Base-by-base conservation (phyloP, 2,329 filamentous ascomycete genomes). In the Teratosphaeriaceae sp. region DNA sequence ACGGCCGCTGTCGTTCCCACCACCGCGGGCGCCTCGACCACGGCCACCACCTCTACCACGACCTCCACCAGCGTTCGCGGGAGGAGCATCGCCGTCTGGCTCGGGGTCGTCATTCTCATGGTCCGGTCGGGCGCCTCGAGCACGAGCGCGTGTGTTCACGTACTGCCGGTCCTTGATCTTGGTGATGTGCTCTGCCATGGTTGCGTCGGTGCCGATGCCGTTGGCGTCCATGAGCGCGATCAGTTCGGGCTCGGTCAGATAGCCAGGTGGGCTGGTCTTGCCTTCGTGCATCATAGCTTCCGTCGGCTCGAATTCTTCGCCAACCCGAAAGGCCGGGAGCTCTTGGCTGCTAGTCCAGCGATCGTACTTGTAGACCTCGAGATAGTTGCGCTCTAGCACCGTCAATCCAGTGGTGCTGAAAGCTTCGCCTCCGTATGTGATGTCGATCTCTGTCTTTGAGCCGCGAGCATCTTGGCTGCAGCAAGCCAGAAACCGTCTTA, bases 151-250 rank as follows among this genome's bases (percentile, higher is more conserved):
- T 60, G 84, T 82, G 44, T 80, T 78, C 38, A 88, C 90, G 58
- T 98, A 98, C 54, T 89, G 76, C 46, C 92, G 75, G 45, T 89
- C 80, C 64, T 97, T 88, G 56, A 98, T 94, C 65, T 90, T 98
- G 46, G 86, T 81, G 57, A 98, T 98, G 61, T 98, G 92, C 57
- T 98, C 92, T 0, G 92, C 92, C 92, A 98, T 98, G 1, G 92
- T 98, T 5, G 92, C 92, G 68, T 98, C 92, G 8, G 92, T 98
- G 11, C 92, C 92, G 51, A 98, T 98, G 2, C 92, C 92, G 61
- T 98, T 98, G 34, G 88, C 89, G 67, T 98, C 92, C 92, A 98
- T 98, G 9, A 98, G 76, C 2, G 84, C 85, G 60, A 98, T 95
- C 20, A 98, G 73, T 61, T 98, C 92, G 0, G 92, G 89, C 62